These are phyloP conservation scores for Pedinophyceae sp. DNA, from an alignment of 139 green algal genomes.

Conservation along the genomic window DNA sequence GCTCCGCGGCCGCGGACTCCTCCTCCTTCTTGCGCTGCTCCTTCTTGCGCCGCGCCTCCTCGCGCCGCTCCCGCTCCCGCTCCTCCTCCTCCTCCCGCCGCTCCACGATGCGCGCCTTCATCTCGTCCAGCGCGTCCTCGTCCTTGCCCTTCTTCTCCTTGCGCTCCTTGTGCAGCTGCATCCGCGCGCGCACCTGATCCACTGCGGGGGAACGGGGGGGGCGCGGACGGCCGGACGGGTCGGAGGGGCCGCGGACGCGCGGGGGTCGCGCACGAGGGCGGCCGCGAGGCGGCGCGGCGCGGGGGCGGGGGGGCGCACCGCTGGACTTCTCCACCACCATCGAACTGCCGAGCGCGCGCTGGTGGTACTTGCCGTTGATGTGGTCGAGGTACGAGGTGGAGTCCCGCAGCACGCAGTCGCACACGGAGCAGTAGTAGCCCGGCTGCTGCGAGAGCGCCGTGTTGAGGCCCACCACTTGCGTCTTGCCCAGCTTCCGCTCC, in stretches of 20 bases:
- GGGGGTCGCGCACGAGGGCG: background rate
- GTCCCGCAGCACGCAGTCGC: constrained; percentile 86
- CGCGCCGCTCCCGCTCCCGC: constrained; percentile 18
- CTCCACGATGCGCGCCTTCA: constrained; percentile 6
- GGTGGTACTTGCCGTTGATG: constrained; percentile 97
- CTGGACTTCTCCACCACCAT: constrained; percentile 42
- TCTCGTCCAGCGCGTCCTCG: constrained; percentile 1
- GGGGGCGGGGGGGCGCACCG: background rate
- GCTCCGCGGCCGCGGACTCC: constrained; percentile 27
- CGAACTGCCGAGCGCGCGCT: constrained; percentile 83
- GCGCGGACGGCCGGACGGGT: background rate
- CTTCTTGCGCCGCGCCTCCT: constrained; percentile 11
- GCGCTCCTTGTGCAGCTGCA: constrained; percentile 29
- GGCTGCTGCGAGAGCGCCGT: constrained; percentile 63
- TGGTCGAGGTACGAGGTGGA: constrained; percentile 89
- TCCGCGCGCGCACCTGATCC: constrained; percentile 19
- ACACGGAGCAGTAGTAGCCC: constrained; percentile 92
- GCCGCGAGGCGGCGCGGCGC: background rate
- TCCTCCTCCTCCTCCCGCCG: constrained; percentile 32
- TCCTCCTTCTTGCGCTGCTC: constrained; percentile 20
- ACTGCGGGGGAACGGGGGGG: background rate
- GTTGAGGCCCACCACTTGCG: constrained; percentile 54
- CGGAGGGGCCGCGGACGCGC: too few species aligned
- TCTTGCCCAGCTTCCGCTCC: constrained; percentile 50
- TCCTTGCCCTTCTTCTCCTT: constrained; percentile 29